Conservation (phyloP, 495 filamentous ascomycete species). For the Penicillium fimorum region DNA sequence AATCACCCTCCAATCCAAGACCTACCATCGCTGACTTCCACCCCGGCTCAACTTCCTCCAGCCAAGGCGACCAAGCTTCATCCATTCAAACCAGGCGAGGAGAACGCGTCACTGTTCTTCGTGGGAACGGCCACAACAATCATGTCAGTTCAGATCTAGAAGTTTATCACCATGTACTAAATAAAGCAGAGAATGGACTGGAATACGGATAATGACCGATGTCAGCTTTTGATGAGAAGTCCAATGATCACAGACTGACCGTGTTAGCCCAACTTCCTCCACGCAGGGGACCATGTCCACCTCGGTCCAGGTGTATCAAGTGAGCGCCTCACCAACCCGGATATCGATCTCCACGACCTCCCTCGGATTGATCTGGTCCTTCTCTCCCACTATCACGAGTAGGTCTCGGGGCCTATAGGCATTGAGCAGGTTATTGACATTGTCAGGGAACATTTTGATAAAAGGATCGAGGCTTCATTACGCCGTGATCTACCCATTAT, state of each 20-base stretch:
- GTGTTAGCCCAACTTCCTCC: slow-evolving; percentile 62
- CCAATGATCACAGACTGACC: neutral
- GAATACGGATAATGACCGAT: slow-evolving; percentile 65
- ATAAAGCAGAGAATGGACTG: slow-evolving; percentile 52
- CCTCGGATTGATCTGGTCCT: slow-evolving; percentile 61
- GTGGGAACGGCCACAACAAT: slow-evolving; percentile 68
- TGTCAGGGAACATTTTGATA: slow-evolving; percentile 61
- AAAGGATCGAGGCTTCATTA: slow-evolving; percentile 56
- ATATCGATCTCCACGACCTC: slow-evolving; percentile 59
- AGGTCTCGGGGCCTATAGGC: neutral
- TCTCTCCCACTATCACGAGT: slow-evolving; percentile 65
- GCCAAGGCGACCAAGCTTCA: slow-evolving; percentile 44
- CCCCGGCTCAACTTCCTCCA: slow-evolving; percentile 26
- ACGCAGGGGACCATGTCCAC: slow-evolving; percentile 66
- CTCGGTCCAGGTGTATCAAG: slow-evolving; percentile 61
- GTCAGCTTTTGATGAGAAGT: slow-evolving; percentile 10
- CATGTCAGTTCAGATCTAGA: slow-evolving; percentile 35
- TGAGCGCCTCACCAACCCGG: slow-evolving; percentile 55
- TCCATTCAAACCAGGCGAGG: slow-evolving; percentile 34
- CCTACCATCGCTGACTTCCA: slow-evolving; percentile 12
- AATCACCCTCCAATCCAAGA: slow-evolving; percentile 24
- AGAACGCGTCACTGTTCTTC: slow-evolving; percentile 53
- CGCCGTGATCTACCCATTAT: slow-evolving; percentile 61
- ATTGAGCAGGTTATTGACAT: neutral
- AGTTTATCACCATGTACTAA: slow-evolving; percentile 3